Base-by-base conservation (phyloP, 1,139 yeast genomes). In the Yamadazyma friedrichii region DNA sequence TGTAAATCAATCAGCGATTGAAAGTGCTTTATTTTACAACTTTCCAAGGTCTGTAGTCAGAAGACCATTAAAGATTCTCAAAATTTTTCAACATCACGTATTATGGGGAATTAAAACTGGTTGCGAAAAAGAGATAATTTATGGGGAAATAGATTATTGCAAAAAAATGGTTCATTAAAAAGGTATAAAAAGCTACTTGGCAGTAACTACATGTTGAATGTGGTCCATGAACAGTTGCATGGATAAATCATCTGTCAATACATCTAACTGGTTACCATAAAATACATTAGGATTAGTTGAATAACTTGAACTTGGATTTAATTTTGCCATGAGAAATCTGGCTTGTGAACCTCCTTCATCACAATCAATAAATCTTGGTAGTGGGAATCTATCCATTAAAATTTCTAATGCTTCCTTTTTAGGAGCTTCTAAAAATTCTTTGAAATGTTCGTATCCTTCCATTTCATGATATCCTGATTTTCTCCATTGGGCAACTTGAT, bases 261-360 rank as follows among this genome's bases (percentile, higher is more conserved):
- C 70, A 47, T 65, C 71, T 42, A 61, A 48, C 37, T 58, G 61
- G 15, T 61, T 58, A 6, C 62, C 58, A 55, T 65, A 54, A 50
- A 65, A 48, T 44, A 64, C 61, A 47, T 61, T 58, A 15, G 72
- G 66, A 47, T 65, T 54, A 36, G 71, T 62, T 29, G 77, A 72
- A 52, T 82, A 82, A 36, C 78, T 77, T 10, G 82, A 79, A 17
- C 88, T 77, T 13, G 94, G 94, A 56, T 84, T 85, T 53, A 85
- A 66, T 56, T 83, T 82, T 2, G 89, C 84, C 74, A 81, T 78
- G 46, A 85, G 66, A 56, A 85, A 85, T 55, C 94, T 70, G 0
- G 93, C 88, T 53, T 84, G 93, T 0, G 87, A 80, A 2, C 88
- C 89, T 36, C 88, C 85, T 53, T 83, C 88, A 49, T 83, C 87